These are phyloP conservation scores for Collybia sordida DNA, from an alignment of 768 basidiomycete species.

Conservation along the genomic window DNA sequence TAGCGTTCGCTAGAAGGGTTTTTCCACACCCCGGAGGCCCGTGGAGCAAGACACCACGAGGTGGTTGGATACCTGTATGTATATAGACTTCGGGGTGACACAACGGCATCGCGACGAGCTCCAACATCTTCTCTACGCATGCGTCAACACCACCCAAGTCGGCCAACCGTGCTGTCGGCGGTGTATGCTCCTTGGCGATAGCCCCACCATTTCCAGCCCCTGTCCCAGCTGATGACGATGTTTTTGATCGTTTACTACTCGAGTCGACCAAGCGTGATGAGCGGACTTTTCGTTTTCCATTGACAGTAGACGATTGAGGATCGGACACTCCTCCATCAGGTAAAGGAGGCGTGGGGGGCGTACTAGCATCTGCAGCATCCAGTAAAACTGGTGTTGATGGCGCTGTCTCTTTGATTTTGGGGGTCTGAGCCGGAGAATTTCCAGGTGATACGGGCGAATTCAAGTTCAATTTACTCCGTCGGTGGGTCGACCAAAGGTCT, in stretches of 20 bases:
- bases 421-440: conserved; percentile 21
- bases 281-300: conserved; percentile 65
- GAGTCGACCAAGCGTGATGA: conserved; percentile 50
- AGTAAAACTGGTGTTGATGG: conserved; percentile 18
- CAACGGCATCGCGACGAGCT: conserved; percentile 94
- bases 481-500: conserved; percentile 71
- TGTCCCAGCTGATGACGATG: conserved; percentile 20
- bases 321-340: conserved; percentile 13
- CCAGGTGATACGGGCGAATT: conserved; percentile 42
- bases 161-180: conserved; percentile 74
- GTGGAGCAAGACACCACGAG: conserved; percentile 88
- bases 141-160: conserved; percentile 86
- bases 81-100: conserved; percentile 95
- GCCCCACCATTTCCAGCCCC: conserved; percentile 17
- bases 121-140: conserved; percentile 90
- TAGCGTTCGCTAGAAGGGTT: conserved; percentile 90
- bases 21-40: conserved; percentile 98
- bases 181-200: conserved; percentile 62
- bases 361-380: conserved; percentile 1
- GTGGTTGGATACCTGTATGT: conserved; percentile 90
- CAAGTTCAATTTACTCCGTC: conserved; percentile 66
- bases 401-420: conserved; percentile 20
- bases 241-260: conserved; percentile 57
- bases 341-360: conserved; percentile 5
- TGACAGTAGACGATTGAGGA: conserved; percentile 15